Evolutionary conservation across 2,329 filamentous ascomycete species (phyloP).

Genomic region (Calonectria hongkongensis): DNA sequence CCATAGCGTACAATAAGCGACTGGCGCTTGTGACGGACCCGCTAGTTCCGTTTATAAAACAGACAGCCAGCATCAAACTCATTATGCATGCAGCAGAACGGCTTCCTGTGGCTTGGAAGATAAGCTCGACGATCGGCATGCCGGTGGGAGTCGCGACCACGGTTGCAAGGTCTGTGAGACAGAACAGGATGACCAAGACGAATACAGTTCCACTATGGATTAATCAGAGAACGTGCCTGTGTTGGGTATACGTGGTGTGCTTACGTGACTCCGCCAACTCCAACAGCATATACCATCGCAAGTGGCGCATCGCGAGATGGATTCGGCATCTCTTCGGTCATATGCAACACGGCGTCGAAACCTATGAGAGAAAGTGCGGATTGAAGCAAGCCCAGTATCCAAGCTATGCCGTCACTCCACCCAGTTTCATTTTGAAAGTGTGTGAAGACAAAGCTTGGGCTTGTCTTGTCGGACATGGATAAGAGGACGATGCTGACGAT

Average conservation of each 20-base stretch:
- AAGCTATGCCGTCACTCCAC: conserved; percentile 67
- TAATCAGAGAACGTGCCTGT: neutral
- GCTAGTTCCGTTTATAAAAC: conserved; percentile 68
- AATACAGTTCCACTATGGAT: conserved; percentile 58
- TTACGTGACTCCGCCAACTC: conserved; percentile 62
- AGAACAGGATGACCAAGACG: conserved; percentile 65
- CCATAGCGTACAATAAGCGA: conserved; percentile 62
- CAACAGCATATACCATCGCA: conserved; percentile 65
- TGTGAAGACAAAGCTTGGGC: conserved; percentile 64
- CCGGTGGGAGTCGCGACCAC: conserved; percentile 62
- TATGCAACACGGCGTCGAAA: conserved; percentile 60
- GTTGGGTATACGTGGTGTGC: conserved; percentile 27
- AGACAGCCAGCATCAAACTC: conserved; percentile 63
- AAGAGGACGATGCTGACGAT: conserved; percentile 66
- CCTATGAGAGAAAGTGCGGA: conserved; percentile 59
- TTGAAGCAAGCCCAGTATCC: conserved; percentile 68
- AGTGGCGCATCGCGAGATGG: conserved; percentile 63
- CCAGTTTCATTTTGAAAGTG: conserved; percentile 66
- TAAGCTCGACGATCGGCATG: conserved; percentile 67
- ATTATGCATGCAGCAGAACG: conserved; percentile 63
- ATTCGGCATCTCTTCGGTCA: conserved; percentile 56
- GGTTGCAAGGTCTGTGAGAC: conserved; percentile 60
- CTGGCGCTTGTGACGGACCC: conserved; percentile 65
- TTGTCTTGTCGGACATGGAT: conserved; percentile 62
- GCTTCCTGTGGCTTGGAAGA: conserved; percentile 64